phyloP scores from a whole-genome alignment of 2,329 filamentous ascomycete genomes.

The Trichoderma polysporum region DNA sequence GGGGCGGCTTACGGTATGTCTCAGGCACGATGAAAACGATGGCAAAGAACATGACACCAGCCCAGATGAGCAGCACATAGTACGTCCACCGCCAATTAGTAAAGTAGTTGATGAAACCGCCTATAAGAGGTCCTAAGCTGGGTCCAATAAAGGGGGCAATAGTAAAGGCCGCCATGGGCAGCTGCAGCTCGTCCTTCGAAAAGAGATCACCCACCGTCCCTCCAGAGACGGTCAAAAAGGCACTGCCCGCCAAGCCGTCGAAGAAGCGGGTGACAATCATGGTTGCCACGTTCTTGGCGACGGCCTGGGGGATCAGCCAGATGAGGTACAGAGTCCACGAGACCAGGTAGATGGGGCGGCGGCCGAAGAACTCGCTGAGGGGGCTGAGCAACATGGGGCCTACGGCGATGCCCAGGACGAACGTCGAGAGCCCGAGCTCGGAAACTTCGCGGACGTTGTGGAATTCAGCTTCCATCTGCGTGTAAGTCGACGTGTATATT shows the following conservation, averaged over 20 bases:
- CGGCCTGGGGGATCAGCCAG: conserved; percentile 78
- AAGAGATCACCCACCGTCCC: conserved; percentile 85
- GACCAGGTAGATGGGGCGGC: conserved; percentile 74
- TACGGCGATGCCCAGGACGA: conserved; percentile 71
- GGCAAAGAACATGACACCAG: conserved; percentile 59
- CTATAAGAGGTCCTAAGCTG: conserved; percentile 59
- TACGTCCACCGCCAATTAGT: conserved; percentile 79
- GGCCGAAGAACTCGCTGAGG: conserved; percentile 76
- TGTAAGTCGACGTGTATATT: conserved; percentile 84
- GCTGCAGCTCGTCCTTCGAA: conserved; percentile 63
- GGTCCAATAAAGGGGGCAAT: conserved; percentile 64
- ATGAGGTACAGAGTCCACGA: conserved; percentile 74
- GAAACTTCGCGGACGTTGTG: conserved; percentile 68
- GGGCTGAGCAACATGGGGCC: conserved; percentile 64
- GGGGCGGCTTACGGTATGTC: conserved; percentile 63
- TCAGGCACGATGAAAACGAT: conserved; percentile 78
- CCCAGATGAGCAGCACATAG: conserved; percentile 83
- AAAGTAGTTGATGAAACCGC: conserved; percentile 80
- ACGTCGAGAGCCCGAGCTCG: conserved; percentile 77
- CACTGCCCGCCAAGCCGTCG: conserved; percentile 67
- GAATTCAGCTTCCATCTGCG: conserved; percentile 74
- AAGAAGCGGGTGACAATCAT: conserved; percentile 78
- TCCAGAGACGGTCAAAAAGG: conserved; percentile 72
- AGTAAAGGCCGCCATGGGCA: conserved; percentile 81
- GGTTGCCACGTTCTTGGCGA: conserved; percentile 78